Evolutionary conservation across 164 flowering plant species (phyloP).

Genomic region (Dillenia turbinata): DNA sequence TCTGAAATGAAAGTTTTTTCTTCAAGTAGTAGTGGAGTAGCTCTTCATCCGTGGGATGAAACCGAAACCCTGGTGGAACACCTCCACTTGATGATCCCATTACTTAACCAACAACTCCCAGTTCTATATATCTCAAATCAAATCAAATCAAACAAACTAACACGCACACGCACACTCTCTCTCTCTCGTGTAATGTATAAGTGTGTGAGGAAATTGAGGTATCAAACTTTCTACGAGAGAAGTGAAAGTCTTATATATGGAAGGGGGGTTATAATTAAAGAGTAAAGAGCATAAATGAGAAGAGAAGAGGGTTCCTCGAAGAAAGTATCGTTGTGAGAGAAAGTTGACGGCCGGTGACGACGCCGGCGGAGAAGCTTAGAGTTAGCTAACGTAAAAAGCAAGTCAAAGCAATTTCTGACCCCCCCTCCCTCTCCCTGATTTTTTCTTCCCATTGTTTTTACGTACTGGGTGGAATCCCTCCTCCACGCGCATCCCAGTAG

Average conservation of each 20-base stretch:
- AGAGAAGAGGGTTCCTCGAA: background rate
- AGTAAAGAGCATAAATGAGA: too few relatives aligned
- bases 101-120: too few relatives aligned
- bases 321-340: slow-evolving; percentile 17
- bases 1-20: slow-evolving; percentile 79
- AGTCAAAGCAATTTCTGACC: slow-evolving; percentile 19
- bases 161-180: background rate
- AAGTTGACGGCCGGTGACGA: slow-evolving; percentile 79
- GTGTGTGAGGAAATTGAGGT: too few relatives aligned
- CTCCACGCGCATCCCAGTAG: too few relatives aligned
- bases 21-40: slow-evolving; percentile 86
- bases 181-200: background rate
- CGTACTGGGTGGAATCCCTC: too few relatives aligned
- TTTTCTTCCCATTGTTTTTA: too few relatives aligned
- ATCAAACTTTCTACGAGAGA: slow-evolving; percentile 6
- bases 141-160: background rate
- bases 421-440: too few relatives aligned
- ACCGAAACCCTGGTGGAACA: slow-evolving; percentile 93
- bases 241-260: slow-evolving; percentile 20
- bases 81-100: slow-evolving; percentile 63
- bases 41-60: slow-evolving; percentile 96
- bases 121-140: background rate
- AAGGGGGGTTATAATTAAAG: background rate
- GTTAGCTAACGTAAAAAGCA: slow-evolving; percentile 63
- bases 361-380: slow-evolving; percentile 70